phyloP scores from a whole-genome alignment of 2,329 filamentous ascomycete genomes.

The Cercospora sp. region DNA sequence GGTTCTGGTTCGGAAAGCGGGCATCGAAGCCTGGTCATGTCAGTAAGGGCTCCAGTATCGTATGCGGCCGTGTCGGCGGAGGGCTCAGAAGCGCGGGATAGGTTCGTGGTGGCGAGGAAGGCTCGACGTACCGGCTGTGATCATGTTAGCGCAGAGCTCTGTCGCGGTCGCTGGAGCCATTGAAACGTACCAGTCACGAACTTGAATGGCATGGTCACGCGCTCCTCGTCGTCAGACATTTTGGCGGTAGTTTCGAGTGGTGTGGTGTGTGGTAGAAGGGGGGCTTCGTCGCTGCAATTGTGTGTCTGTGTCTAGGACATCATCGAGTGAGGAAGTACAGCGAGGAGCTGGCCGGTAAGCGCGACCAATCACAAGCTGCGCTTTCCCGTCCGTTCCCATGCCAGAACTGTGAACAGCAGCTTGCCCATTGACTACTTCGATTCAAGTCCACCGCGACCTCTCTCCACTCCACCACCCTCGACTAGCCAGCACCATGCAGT shows the following conservation, averaged over 20 bases:
- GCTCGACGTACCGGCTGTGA: constrained; percentile 37
- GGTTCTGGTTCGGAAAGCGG: constrained; percentile 98
- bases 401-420: constrained; percentile 2
- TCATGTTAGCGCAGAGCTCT: constrained; percentile 27
- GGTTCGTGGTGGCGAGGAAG: constrained; percentile 1
- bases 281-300: constrained; percentile 26
- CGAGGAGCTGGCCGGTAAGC: constrained; percentile 11
- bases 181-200: constrained; percentile 88
- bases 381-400: background rate
- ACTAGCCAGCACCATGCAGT: constrained; percentile 37
- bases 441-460: constrained; percentile 6
- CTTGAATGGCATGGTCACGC: constrained; percentile 99
- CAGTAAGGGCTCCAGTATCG: background rate
- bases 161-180: constrained; percentile 1
- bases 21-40: constrained; percentile 83
- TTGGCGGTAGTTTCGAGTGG: constrained; percentile 50
- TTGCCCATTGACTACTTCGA: background rate
- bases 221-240: constrained; percentile 88
- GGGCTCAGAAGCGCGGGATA: background rate
- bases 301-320: constrained; percentile 19
- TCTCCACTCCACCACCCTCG: constrained; percentile 34
- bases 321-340: constrained; percentile 18
- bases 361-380: constrained; percentile 7
- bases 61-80: background rate
- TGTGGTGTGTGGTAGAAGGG: constrained; percentile 14